These are phyloP conservation scores for Pyrenopolyporus hunteri DNA, from an alignment of 495 filamentous ascomycete species.

Conservation along the genomic window DNA sequence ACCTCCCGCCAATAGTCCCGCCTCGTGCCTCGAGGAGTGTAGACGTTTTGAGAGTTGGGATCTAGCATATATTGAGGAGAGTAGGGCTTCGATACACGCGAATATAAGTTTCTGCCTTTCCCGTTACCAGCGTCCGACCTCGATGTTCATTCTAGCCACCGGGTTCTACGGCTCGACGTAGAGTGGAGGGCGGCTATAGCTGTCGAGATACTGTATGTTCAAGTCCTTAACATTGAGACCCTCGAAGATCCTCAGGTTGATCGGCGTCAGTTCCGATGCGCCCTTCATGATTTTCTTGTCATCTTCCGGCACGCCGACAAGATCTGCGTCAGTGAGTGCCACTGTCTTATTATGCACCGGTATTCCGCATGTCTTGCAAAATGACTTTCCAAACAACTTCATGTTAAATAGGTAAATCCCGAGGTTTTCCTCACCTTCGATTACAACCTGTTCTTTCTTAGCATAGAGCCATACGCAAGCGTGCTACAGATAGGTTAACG, in stretches of 20 bases:
- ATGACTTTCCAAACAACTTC: constrained; percentile 41
- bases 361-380: constrained; percentile 56
- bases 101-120: background rate
- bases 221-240: constrained; percentile 40
- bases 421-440: constrained; percentile 47
- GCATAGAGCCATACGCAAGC: constrained; percentile 48
- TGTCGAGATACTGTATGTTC: constrained; percentile 33
- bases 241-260: constrained; percentile 47
- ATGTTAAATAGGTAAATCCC: constrained; percentile 42
- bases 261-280: background rate
- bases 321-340: constrained; percentile 23
- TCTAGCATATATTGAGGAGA: background rate
- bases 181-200: constrained; percentile 38
- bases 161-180: constrained; percentile 48
- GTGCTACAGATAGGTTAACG: constrained; percentile 22
- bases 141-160: background rate
- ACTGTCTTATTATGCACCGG: constrained; percentile 24
- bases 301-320: constrained; percentile 28
- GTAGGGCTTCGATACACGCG: background rate
- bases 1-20: too few species aligned
- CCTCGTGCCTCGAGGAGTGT: too few species aligned
- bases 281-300: constrained; percentile 3
- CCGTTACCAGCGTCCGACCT: background rate
- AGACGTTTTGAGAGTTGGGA: too few species aligned
- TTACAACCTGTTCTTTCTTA: constrained; percentile 33